Evolutionary conservation across 768 basidiomycete species (phyloP), one percentile per base, ranked within the genome.

Genomic region (Boletus pseudopeckii): DNA sequence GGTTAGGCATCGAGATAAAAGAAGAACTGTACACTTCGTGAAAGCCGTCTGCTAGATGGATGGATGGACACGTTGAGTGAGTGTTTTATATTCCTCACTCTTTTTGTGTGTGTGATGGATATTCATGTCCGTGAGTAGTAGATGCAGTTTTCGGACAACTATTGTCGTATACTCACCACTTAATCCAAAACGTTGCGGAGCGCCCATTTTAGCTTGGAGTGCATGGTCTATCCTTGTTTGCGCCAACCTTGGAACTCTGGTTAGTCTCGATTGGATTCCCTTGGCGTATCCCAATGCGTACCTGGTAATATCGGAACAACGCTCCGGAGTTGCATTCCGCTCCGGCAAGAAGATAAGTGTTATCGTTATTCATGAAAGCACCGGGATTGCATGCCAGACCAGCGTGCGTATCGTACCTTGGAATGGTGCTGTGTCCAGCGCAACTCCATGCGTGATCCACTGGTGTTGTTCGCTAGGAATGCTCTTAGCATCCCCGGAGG

Each of bases 11-110:
- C 64, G 65, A 71, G 50, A 79, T 75, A 71, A 80, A 80, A 75
- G 85, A 87, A 68, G 84, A 86, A 63, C 71, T 87, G 46, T 87
- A 84, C 71, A 58, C 72, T 52, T 71, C 74, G 59, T 80, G 72
- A 74, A 55, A 51, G 14, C 38, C 34, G 8, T 49, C 33, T 42
- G 30, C 51, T 32, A 20, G 30, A 32, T 45, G 45, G 51, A 56
- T 49, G 55, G 58, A 57, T 55, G 45, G 40, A 49, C 50, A 22
- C 42, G 50, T 59, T 41, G 54, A 54, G 65, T 67, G 43, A 60
- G 65, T 63, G 32, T 10, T 30, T 28, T 32, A 15, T 1, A 1
- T 28, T 13, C 4, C 3, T 42, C 7, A 4, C 14, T 7, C 18
- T 28, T 38, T 36, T 1, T 24, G 42, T 45, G 42, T 40, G 33